Evolutionary conservation across 106 monocot genomes (phyloP).

Genomic region (Dendrobium chrysotoxum): DNA sequence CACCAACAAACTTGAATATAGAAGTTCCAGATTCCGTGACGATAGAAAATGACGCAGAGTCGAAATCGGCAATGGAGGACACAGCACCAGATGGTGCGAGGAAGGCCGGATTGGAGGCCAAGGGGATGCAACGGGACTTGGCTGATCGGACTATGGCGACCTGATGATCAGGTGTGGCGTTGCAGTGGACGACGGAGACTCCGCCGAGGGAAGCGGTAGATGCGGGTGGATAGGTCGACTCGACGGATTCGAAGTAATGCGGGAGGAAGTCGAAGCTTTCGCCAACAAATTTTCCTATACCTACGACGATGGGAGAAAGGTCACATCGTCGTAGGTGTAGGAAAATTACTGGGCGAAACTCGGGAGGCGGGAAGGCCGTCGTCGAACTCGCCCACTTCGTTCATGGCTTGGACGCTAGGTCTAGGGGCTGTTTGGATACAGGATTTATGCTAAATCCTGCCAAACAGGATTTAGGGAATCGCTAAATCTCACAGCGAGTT

Average conservation of each 20-base stretch:
- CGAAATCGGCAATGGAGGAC: conserved; percentile 22
- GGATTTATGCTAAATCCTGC: no score
- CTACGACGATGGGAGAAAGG: conserved; percentile 76
- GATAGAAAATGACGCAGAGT: conserved; percentile 26
- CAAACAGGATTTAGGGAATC: no score
- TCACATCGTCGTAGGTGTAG: conserved; percentile 89
- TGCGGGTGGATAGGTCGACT: no score
- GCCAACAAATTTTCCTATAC: no score
- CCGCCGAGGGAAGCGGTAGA: conserved; percentile 80
- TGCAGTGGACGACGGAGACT: conserved; percentile 57
- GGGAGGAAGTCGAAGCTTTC: no score
- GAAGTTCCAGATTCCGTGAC: conserved; percentile 68
- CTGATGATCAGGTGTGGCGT: conserved; percentile 42
- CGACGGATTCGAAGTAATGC: no score
- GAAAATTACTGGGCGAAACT: conserved; percentile 64
- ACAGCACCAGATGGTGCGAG: conserved; percentile 22
- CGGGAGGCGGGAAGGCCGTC: conserved; percentile 57
- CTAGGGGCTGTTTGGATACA: no score
- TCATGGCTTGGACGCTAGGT: conserved; percentile 11
- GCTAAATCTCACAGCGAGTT: no score
- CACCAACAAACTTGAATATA: conserved; percentile 48
- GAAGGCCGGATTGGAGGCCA: conserved; percentile 32
- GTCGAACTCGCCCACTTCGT: conserved; percentile 10
- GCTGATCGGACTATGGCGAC: conserved; percentile 48
- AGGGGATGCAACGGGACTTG: conserved; percentile 65